Conservation (phyloP, 2,329 filamentous ascomycete genomes). For the Colletotrichum sp. region DNA sequence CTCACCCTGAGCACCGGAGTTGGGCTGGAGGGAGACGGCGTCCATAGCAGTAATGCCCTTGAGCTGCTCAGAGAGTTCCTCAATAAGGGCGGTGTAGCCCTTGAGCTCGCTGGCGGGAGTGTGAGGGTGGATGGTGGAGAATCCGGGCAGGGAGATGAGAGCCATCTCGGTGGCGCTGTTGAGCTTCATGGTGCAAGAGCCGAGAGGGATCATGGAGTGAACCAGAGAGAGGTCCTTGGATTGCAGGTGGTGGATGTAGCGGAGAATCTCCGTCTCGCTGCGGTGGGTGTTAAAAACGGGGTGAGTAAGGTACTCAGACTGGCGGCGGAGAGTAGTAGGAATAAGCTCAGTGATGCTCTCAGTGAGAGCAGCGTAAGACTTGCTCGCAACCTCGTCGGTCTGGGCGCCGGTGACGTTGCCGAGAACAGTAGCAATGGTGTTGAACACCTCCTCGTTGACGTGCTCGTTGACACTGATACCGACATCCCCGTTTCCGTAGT, state of each 20-base stretch:
- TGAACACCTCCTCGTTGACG: conserved; percentile 57
- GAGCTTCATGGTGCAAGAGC: conserved; percentile 98
- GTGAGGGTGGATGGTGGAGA: conserved; percentile 83
- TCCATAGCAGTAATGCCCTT: conserved; percentile 88
- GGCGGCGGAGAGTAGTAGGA: conserved; percentile 69
- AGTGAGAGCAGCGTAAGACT: conserved; percentile 34
- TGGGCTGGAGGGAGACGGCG: conserved; percentile 88
- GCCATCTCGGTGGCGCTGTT: conserved; percentile 95
- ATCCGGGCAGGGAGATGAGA: conserved; percentile 77
- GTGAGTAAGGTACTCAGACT: conserved; percentile 80
- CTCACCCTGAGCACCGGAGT: conserved; percentile 95
- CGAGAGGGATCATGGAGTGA: conserved; percentile 97
- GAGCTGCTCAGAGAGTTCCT: conserved; percentile 76
- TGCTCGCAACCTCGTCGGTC: conserved; percentile 46
- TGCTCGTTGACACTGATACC: conserved; percentile 80
- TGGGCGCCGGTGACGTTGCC: conserved; percentile 29
- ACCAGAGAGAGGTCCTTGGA: conserved; percentile 93
- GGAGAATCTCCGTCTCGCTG: conserved; percentile 91
- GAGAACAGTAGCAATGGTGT: conserved; percentile 42
- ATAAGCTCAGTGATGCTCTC: conserved; percentile 46
- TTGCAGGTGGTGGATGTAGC: conserved; percentile 92
- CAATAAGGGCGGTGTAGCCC: conserved; percentile 75
- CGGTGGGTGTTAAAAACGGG: conserved; percentile 95
- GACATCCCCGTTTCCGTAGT: conserved; percentile 63
- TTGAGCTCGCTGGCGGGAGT: conserved; percentile 65